Percentiles rank a stretch among this genome's conserved stretches.
phyloP scores from a whole-genome alignment of 805 yeast species.

The Candida tammaniensis region DNA sequence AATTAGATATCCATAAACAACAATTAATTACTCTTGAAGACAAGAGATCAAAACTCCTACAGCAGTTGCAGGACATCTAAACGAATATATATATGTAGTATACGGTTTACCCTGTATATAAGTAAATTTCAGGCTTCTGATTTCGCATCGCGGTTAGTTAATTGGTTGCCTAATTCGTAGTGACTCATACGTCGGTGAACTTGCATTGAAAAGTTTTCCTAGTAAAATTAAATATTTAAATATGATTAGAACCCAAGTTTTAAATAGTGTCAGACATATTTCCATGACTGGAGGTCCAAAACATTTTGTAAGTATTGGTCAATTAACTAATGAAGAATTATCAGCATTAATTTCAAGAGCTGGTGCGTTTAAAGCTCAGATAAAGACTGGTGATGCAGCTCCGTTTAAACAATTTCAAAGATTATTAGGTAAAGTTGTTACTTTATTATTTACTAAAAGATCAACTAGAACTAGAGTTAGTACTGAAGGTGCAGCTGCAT shows the following conservation, averaged over 20 bases:
- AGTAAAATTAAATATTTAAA: background rate
- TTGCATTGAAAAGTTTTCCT: slow-evolving; percentile 3
- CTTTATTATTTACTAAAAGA: slow-evolving; percentile 84
- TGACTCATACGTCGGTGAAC: slow-evolving; percentile 11
- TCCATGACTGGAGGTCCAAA: slow-evolving; percentile 36
- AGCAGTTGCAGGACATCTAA: no score
- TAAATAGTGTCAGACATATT: slow-evolving; percentile 5
- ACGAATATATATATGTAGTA: no score
- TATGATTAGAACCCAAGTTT: slow-evolving; percentile 9
- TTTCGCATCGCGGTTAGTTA: slow-evolving; percentile 18
- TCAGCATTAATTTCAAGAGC: slow-evolving; percentile 72
- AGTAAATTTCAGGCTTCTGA: slow-evolving; percentile 9
- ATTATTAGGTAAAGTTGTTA: slow-evolving; percentile 75
- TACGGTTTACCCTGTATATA: no score
- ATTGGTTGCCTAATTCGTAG: no score
- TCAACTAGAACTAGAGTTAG: slow-evolving; percentile 95
- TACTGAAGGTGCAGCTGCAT: slow-evolving; percentile 89
- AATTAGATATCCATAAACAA: slow-evolving; percentile 6
- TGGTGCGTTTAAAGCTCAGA: slow-evolving; percentile 56
- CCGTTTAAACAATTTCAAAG: slow-evolving; percentile 44
- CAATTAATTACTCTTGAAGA: slow-evolving; percentile 2
- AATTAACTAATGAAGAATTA: slow-evolving; percentile 72
- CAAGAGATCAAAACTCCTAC: background rate
- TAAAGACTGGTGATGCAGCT: slow-evolving; percentile 50
- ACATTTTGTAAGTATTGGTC: slow-evolving; percentile 81